Evolutionary conservation across 495 filamentous ascomycete genomes (phyloP).

Genomic region (Neurospora sp.): DNA sequence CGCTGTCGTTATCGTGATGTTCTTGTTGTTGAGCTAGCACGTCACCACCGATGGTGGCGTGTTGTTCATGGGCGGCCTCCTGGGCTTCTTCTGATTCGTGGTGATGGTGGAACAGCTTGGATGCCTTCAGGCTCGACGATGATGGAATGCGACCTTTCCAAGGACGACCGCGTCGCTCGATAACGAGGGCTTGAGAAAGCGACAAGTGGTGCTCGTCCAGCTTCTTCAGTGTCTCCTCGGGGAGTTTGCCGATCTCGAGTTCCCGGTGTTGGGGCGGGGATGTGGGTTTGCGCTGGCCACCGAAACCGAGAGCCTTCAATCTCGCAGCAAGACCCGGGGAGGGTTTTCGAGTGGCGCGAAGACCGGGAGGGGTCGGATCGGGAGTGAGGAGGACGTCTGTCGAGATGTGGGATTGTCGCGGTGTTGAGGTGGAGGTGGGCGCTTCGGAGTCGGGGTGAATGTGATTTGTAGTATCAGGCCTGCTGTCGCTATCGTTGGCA

Average conservation of each 20-base stretch:
- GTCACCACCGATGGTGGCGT: background rate
- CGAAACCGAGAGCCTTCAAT: slow-evolving; percentile 60
- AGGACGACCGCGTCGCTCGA: slow-evolving; percentile 52
- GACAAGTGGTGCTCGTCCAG: slow-evolving; percentile 53
- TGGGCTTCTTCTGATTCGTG: slow-evolving; percentile 6
- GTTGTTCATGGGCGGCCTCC: slow-evolving; percentile 6
- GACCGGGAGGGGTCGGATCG: slow-evolving; percentile 18
- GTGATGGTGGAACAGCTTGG: slow-evolving; percentile 15
- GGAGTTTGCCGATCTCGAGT: slow-evolving; percentile 57
- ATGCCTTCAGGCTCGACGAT: slow-evolving; percentile 21
- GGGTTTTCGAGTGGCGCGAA: slow-evolving; percentile 38
- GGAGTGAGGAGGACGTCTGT: slow-evolving; percentile 6
- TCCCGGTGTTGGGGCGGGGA: slow-evolving; percentile 24
- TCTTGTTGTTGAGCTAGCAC: background rate
- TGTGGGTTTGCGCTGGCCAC: slow-evolving; percentile 32
- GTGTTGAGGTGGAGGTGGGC: background rate
- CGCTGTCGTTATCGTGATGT: background rate
- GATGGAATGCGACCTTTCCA: slow-evolving; percentile 48
- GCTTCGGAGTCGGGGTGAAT: too few relatives aligned
- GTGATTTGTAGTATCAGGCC: background rate
- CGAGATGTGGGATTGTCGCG: slow-evolving; percentile 2
- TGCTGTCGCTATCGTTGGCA: slow-evolving; percentile 9
- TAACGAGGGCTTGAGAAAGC: slow-evolving; percentile 37
- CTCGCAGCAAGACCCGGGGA: slow-evolving; percentile 70
- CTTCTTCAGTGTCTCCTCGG: slow-evolving; percentile 60